Evolutionary conservation across 169 alveolate species (phyloP).

Genomic region (Plasmodium falciparum): DNA sequence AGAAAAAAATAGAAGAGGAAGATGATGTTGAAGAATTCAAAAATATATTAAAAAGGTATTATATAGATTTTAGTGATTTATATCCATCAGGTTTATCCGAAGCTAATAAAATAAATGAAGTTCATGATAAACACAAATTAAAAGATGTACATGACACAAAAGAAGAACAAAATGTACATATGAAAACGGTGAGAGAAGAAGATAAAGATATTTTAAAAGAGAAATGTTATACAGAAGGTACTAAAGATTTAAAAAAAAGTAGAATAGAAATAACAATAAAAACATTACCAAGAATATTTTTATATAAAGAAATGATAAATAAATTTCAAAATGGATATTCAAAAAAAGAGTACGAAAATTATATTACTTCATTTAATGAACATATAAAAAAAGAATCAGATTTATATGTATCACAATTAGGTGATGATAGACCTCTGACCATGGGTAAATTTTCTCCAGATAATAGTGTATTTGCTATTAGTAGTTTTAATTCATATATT

Average conservation of each 20-base stretch:
- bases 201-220: slow-evolving; percentile 28
- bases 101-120: slow-evolving; percentile 66
- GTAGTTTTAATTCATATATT: slow-evolving; percentile 74
- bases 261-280: slow-evolving; percentile 78
- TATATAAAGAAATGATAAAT: slow-evolving; percentile 78
- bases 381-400: slow-evolving; percentile 78
- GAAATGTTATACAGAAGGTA: slow-evolving; percentile 82
- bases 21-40: slow-evolving; percentile 84
- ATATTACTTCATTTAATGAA: slow-evolving; percentile 79
- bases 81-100: slow-evolving; percentile 78
- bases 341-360: slow-evolving; percentile 81
- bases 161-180: slow-evolving; percentile 60
- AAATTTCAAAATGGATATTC: slow-evolving; percentile 77
- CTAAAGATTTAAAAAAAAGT: slow-evolving; percentile 77
- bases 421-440: slow-evolving; percentile 86
- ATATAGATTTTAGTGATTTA: slow-evolving; percentile 83
- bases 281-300: slow-evolving; percentile 74
- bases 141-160: not conserved
- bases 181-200: not conserved
- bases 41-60: slow-evolving; percentile 81
- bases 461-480: slow-evolving; percentile 79
- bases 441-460: slow-evolving; percentile 86
- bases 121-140: not conserved
- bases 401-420: slow-evolving; percentile 82
- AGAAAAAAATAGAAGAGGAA: slow-evolving; percentile 66